Conservation (phyloP, 345 rosid genomes). For the Syzygium aqueum region DNA sequence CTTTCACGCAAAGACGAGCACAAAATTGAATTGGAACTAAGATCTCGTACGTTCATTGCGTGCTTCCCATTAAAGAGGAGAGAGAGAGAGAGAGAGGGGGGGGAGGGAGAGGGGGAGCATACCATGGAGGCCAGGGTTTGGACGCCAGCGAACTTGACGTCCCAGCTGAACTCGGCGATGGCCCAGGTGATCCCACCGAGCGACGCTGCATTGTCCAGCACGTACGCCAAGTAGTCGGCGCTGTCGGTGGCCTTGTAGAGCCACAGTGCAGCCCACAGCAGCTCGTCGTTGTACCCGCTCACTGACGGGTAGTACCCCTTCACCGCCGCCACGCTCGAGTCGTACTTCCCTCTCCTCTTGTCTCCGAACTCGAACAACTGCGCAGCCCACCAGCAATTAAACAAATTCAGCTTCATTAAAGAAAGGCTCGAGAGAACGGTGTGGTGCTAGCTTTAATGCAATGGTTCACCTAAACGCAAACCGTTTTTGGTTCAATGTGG, state of each 20-base stretch:
- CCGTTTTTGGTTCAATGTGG: neutral
- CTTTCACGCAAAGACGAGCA: neutral
- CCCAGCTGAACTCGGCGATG: slow-evolving; percentile 74
- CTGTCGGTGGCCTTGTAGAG: slow-evolving; percentile 59
- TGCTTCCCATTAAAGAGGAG: neutral
- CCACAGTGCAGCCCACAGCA: slow-evolving; percentile 72
- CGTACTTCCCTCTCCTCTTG: slow-evolving; percentile 51
- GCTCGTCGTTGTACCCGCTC: slow-evolving; percentile 68
- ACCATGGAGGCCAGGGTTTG: slow-evolving; percentile 54
- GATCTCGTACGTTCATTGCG: neutral
- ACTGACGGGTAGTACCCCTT: slow-evolving; percentile 58
- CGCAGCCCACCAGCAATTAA: neutral
- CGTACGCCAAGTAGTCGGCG: slow-evolving; percentile 29
- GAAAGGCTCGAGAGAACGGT: neutral
- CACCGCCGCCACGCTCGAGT: slow-evolving; percentile 33
- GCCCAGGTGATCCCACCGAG: slow-evolving; percentile 67
- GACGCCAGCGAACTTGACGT: slow-evolving; percentile 53
- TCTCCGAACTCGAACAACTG: slow-evolving; percentile 68
- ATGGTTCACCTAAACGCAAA: neutral
- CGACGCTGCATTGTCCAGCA: slow-evolving; percentile 23
- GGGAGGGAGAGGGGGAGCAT: neutral
- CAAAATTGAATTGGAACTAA: neutral
- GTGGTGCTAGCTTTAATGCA: neutral
- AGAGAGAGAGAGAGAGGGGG: neutral
- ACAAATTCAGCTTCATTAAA: neutral